phyloP scores from a whole-genome alignment of 306 rosid species.

The Macrotyloma uniflorum region DNA sequence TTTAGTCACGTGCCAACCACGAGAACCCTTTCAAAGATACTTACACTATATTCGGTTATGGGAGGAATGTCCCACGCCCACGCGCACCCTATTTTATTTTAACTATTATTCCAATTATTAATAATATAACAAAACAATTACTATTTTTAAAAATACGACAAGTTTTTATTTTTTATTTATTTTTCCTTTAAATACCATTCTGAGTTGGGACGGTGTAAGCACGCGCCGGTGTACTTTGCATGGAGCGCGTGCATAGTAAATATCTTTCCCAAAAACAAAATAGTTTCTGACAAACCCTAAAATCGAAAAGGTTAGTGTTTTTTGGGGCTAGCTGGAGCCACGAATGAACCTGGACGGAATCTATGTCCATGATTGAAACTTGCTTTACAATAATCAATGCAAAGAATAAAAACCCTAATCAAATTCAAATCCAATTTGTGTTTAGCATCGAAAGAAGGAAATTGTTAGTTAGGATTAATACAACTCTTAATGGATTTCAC shows the following conservation, averaged over 20 bases:
- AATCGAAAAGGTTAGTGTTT: neutral
- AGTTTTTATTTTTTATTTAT: too few relatives aligned
- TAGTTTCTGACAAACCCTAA: neutral
- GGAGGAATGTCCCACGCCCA: slow-evolving; percentile 33
- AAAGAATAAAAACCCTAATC: neutral
- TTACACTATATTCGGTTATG: neutral
- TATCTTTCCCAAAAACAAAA: neutral
- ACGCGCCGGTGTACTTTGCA: neutral
- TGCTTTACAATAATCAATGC: too few relatives aligned
- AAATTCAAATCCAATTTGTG: neutral
- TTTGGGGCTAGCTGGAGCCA: neutral
- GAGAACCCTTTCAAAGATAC: neutral
- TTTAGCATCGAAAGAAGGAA: neutral
- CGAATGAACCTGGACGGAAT: neutral
- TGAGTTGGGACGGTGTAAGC: neutral
- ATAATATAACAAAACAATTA: too few relatives aligned
- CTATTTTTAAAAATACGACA: too few relatives aligned
- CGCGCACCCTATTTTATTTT: too few relatives aligned
- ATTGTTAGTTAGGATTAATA: neutral
- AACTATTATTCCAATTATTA: too few relatives aligned
- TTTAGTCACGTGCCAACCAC: slow-evolving; percentile 50
- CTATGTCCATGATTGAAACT: neutral
- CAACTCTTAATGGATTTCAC: too few relatives aligned
- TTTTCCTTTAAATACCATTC: too few relatives aligned
- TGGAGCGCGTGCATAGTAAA: neutral